Evolutionary conservation across 192 early-diverging fungal genomes (phyloP).

Genomic region (Thamnidium elegans): DNA sequence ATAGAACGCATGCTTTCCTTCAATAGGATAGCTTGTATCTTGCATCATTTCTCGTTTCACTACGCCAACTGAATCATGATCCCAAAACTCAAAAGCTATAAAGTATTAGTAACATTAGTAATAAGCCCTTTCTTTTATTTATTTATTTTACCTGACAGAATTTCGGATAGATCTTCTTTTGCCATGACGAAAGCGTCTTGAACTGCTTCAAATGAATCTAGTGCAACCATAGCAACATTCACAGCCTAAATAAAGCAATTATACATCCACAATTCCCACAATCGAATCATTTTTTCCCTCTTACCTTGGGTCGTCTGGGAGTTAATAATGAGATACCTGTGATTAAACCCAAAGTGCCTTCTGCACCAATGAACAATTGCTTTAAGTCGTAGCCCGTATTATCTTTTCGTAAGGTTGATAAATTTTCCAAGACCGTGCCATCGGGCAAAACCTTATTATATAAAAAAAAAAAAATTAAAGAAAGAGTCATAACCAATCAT

Average conservation of each 20-base stretch:
- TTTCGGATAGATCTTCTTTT: slow-evolving; percentile 79
- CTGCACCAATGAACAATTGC: slow-evolving; percentile 96
- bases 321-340: slow-evolving; percentile 88
- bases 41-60: slow-evolving; percentile 67
- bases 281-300: too few species aligned
- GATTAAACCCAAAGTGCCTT: slow-evolving; percentile 93
- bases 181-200: slow-evolving; percentile 74
- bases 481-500: slow-evolving; percentile 10
- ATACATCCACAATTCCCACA: neutral
- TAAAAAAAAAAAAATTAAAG: neutral
- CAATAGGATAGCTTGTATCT: slow-evolving; percentile 61
- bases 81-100: slow-evolving; percentile 96
- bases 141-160: slow-evolving; percentile 61
- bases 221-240: slow-evolving; percentile 76
- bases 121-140: neutral
- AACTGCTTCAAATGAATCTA: slow-evolving; percentile 76
- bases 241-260: slow-evolving; percentile 42
- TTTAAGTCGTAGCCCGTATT: slow-evolving; percentile 98
- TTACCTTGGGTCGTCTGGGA: slow-evolving; percentile 64
- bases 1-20: slow-evolving; percentile 71
- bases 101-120: neutral
- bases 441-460: slow-evolving; percentile 71
- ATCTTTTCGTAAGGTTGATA: slow-evolving; percentile 88
- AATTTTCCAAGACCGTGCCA: slow-evolving; percentile 81
- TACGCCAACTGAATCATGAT: slow-evolving; percentile 63